Evolutionary conservation across 129 eudicot genomes (phyloP).

Genomic region (Lactuca saligna): DNA sequence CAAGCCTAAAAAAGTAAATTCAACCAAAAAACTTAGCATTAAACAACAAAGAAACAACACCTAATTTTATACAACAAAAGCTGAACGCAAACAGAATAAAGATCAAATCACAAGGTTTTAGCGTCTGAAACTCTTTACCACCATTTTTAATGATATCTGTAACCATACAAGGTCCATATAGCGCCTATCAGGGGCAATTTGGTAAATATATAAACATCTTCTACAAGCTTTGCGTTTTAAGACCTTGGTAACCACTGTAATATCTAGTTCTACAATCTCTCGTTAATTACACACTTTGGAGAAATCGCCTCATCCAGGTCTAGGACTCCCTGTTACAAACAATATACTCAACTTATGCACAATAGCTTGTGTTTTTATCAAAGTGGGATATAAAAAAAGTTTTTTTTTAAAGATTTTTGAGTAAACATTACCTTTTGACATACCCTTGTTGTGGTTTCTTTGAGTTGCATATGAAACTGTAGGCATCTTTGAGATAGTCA

Average conservation of each 20-base stretch:
- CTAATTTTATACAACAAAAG: background rate
- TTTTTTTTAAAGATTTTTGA: background rate
- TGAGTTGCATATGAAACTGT: constrained; percentile 53
- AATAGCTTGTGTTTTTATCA: no score
- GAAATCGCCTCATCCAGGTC: constrained; percentile 37
- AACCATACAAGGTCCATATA: constrained; percentile 32
- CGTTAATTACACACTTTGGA: constrained; percentile 33
- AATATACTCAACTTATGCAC: no score
- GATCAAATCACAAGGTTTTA: background rate
- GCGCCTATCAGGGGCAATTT: constrained; percentile 2
- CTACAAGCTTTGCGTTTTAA: constrained; percentile 31
- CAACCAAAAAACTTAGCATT: background rate
- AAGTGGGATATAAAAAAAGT: no score
- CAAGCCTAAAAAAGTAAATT: background rate
- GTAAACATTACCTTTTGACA: constrained; percentile 45
- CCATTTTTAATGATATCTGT: constrained; percentile 20
- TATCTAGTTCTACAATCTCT: constrained; percentile 32
- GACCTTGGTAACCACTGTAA: constrained; percentile 22
- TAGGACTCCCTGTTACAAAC: constrained; percentile 40
- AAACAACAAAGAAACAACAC: background rate
- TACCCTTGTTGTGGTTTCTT: constrained; percentile 45
- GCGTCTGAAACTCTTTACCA: constrained; percentile 13
- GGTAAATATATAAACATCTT: constrained; percentile 43
- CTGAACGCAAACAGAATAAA: background rate
- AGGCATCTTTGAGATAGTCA: constrained; percentile 58